phyloP scores from a whole-genome alignment of 805 yeast species.

The Saccharomycopsis olivae region DNA sequence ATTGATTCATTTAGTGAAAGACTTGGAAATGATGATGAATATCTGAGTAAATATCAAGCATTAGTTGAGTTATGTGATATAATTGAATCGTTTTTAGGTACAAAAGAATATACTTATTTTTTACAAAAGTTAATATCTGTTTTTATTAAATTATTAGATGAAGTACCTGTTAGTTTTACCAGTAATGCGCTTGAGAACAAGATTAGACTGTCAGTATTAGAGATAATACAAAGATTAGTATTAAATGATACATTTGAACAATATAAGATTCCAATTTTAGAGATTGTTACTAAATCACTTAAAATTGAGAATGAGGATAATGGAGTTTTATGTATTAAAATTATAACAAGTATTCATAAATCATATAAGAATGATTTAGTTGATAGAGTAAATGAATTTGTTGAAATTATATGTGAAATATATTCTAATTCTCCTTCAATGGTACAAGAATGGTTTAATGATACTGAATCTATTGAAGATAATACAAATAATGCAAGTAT shows the following conservation, averaged over 20 bases:
- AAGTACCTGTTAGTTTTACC: conserved; percentile 63
- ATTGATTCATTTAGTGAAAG: conserved; percentile 59
- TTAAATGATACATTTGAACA: conserved; percentile 75
- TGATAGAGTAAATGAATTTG: conserved; percentile 69
- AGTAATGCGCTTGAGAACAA: conserved; percentile 63
- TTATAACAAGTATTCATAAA: conserved; percentile 76
- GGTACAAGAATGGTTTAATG: conserved; percentile 58
- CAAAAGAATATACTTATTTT: conserved; percentile 73
- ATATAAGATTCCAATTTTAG: conserved; percentile 50
- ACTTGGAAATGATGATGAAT: conserved; percentile 44
- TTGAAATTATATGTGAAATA: conserved; percentile 62
- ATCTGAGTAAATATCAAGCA: conserved; percentile 51
- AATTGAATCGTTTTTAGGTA: conserved; percentile 71
- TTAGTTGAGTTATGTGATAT: conserved; percentile 80
- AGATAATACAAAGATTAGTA: conserved; percentile 70
- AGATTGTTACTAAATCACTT: conserved; percentile 46
- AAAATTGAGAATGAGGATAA: conserved; percentile 87
- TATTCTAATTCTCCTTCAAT: conserved; percentile 72
- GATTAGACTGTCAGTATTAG: conserved; percentile 65
- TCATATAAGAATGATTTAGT: conserved; percentile 59
- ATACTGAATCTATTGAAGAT: neutral
- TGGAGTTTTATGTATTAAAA: conserved; percentile 84
- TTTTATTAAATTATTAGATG: conserved; percentile 49
- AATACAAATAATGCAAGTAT: conserved; percentile 6
- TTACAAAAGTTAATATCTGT: conserved; percentile 61